A percentile compares a stretch with the other conserved stretches of the same genome.
Conservation (phyloP, 305 asterid species). For the Rubia peregrina region DNA sequence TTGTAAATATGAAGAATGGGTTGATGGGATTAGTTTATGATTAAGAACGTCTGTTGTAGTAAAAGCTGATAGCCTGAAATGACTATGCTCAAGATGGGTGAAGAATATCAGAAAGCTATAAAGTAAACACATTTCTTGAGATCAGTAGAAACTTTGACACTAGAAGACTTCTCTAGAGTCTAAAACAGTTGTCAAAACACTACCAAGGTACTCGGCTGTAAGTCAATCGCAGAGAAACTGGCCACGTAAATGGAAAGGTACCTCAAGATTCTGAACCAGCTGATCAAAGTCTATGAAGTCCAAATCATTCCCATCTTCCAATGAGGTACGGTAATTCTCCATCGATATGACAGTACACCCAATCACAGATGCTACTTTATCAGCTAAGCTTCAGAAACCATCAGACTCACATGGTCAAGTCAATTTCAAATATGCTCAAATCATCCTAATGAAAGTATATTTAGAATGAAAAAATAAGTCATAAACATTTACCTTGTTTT, state of each 20-base stretch:
- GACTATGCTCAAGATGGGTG: background rate
- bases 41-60: background rate
- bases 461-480: background rate
- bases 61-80: background rate
- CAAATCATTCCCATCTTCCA: conserved; percentile 84
- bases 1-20: background rate
- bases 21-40: background rate
- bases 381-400: conserved; percentile 84
- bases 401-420: conserved; percentile 28
- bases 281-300: conserved; percentile 88
- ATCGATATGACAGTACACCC: conserved; percentile 82
- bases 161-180: background rate
- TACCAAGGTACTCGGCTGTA: conserved; percentile 1
- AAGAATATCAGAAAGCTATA: background rate
- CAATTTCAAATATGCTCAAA: conserved; percentile 18
- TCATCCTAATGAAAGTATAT: background rate
- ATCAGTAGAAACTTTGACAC: background rate
- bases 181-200: background rate
- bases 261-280: conserved; percentile 89
- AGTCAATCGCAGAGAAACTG: conserved; percentile 6
- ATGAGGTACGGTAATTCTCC: conserved; percentile 95
- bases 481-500: conserved; percentile 63
- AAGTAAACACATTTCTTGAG: background rate
- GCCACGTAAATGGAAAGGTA: conserved; percentile 17
- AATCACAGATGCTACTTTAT: conserved; percentile 93